Evolutionary conservation across 2,329 filamentous ascomycete genomes (phyloP), one percentile per base, ranked within the genome.

Genomic region (Exophiala bonariae): DNA sequence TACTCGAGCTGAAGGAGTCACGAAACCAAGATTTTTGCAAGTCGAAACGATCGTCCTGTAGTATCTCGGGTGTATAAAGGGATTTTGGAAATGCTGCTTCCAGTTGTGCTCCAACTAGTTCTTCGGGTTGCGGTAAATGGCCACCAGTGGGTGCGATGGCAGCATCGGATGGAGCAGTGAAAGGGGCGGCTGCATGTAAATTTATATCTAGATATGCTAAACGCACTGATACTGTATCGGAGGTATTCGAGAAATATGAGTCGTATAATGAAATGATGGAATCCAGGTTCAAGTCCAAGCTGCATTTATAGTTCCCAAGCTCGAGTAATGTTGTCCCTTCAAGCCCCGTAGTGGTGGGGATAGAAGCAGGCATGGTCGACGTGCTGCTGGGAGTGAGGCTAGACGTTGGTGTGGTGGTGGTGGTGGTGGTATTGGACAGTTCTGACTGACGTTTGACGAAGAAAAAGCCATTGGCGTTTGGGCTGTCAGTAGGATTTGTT

Each of bases 1-100:
- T 55, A 8, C 11, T 10, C 19, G 32, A 31, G 6, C 38, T 36
- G 42, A 43, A 49, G 35, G 46, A 17, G 26, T 50, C 45, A 5
- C 42, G 49, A 14, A 47, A 81, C 83, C 83, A 86, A 1, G 77
- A 77, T 1, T 60, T 58, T 54, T 83, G 82, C 10, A 86, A 65
- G 59, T 85, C 73, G 26, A 62, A 64, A 43, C 83, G 73, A 41
- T 86, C 77, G 0, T 67, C 55, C 11, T 57, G 58, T 4, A 86
- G 66, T 28, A 71, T 60, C 0, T 61, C 54, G 1, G 79, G 79
- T 2, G 74, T 79, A 59, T 83, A 86, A 82, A 53, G 18, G 36
- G 39, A 22, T 19, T 30, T 14, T 14, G 28, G 38, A 43, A 60
- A 45, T 75, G 77, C 2, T 65, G 59, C 0, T 72, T 69, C 63